phyloP scores from a whole-genome alignment of 1,139 yeast species.

The Sugiyamaella neomexicana region DNA sequence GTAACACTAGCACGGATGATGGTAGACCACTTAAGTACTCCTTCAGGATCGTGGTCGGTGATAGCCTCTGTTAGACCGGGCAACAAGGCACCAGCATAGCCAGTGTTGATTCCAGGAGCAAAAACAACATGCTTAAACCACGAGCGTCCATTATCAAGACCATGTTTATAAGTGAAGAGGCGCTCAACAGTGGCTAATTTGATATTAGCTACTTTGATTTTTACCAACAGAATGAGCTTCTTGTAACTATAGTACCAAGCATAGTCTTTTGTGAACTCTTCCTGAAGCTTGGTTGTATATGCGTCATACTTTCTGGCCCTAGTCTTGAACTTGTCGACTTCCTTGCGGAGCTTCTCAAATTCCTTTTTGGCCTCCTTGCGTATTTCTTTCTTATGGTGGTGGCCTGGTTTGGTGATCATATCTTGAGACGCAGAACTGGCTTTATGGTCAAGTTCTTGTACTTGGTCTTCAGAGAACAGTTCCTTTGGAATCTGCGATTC shows the following conservation, averaged over 20 bases:
- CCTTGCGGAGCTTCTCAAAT: constrained; percentile 32
- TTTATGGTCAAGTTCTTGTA: not conserved
- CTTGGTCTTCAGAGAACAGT: not conserved
- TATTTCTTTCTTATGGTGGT: not conserved
- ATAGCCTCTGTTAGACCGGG: constrained; percentile 81
- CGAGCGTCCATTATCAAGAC: constrained; percentile 61
- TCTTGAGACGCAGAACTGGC: not conserved
- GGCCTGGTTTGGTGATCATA: not conserved
- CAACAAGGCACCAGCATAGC: constrained; percentile 78
- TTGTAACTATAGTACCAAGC: constrained; percentile 39
- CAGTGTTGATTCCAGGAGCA: constrained; percentile 83
- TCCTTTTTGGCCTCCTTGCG: constrained; percentile 6
- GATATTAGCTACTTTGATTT: constrained; percentile 40
- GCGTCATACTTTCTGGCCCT: constrained; percentile 36
- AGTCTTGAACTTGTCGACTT: constrained; percentile 30
- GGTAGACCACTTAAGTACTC: constrained; percentile 58
- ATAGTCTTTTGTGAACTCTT: constrained; percentile 33
- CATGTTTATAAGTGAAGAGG: constrained; percentile 59
- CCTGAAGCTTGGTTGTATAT: constrained; percentile 34
- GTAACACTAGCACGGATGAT: constrained; percentile 42
- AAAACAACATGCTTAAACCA: constrained; percentile 87
- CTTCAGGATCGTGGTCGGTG: constrained; percentile 61
- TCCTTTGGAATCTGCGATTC: constrained; percentile 20
- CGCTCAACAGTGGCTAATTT: constrained; percentile 52
- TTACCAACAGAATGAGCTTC: constrained; percentile 35